Base-by-base conservation (phyloP, 1,284 basidiomycete genomes). In the Limonomyces culmigenus region DNA sequence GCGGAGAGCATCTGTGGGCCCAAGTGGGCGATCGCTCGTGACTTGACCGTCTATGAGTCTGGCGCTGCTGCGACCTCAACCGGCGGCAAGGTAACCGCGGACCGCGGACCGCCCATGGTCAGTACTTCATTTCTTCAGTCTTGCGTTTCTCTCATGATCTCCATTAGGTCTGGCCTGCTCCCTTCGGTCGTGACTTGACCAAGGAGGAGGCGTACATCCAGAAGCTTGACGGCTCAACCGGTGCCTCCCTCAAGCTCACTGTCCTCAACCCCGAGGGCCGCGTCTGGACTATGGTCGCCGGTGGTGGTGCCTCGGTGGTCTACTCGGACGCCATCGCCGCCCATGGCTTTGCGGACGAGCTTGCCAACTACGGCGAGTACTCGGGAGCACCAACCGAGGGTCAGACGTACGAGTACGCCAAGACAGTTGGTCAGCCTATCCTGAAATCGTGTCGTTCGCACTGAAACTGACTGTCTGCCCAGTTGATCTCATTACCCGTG, bases 291-390 rank as follows among this genome's bases (percentile, higher is more conserved):
- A 98, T 98, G 93, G 93, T 98, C 42, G 93, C 95, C 40, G 95
- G 93, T 55, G 78, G 78, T 52, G 79, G 79, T 60, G 70, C 67
- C 12, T 61, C 59, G 31, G 86, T 89, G 49, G 85, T 91, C 38
- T 88, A 88, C 58, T 89, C 85, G 13, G 92, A 96, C 51, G 92
- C 91, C 45, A 97, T 97, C 47, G 89, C 91, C 40, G 92, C 92
- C 16, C 88, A 92, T 53, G 93, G 93, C 35, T 98, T 79, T 52
- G 91, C 95, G 29, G 72, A 93, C 55, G 95, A 98, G 60, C 81
- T 98, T 43, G 93, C 95, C 58, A 98, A 98, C 70, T 98, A 98
- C 54, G 95, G 93, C 51, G 95, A 98, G 63, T 98, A 98, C 72
- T 93, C 88, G 47, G 95, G 95, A 57, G 95, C 95, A 10, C 95